A percentile compares a stretch with the other conserved stretches of the same genome.
Conservation (phyloP, 2,329 filamentous ascomycete genomes). For the Alternaria arborescens region DNA sequence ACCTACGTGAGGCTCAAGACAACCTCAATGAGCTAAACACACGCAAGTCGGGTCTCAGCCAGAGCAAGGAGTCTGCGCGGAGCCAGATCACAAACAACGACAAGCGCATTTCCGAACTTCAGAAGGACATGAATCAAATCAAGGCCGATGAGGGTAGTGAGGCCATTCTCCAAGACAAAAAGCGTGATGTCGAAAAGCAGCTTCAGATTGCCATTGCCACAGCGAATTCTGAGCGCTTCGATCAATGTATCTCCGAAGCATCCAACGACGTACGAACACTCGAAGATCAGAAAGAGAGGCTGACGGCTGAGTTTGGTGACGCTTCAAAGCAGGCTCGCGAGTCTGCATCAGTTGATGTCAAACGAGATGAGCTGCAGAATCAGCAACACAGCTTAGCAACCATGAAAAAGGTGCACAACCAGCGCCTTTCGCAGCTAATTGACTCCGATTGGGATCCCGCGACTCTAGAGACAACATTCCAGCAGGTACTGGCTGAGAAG, state of each 20-base stretch:
- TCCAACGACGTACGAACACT: slow-evolving; percentile 72
- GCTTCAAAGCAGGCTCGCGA: slow-evolving; percentile 83
- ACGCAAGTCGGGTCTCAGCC: slow-evolving; percentile 73
- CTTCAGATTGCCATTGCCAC: slow-evolving; percentile 70
- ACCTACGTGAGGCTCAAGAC: slow-evolving; percentile 76
- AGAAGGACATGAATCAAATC: slow-evolving; percentile 75
- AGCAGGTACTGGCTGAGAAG: slow-evolving; percentile 68
- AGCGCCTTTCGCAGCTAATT: slow-evolving; percentile 72
- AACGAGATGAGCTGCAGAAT: slow-evolving; percentile 81
- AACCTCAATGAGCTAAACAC: slow-evolving; percentile 77
- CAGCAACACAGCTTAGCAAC: slow-evolving; percentile 79
- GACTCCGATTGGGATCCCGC: slow-evolving; percentile 73
- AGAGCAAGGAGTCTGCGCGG: slow-evolving; percentile 77
- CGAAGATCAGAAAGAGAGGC: slow-evolving; percentile 74
- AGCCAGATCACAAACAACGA: slow-evolving; percentile 79
- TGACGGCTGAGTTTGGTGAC: slow-evolving; percentile 83
- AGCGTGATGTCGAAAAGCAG: slow-evolving; percentile 72
- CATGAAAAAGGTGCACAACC: slow-evolving; percentile 76
- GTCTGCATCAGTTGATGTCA: slow-evolving; percentile 81
- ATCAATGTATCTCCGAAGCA: slow-evolving; percentile 72
- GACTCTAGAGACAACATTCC: slow-evolving; percentile 75
- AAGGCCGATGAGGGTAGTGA: slow-evolving; percentile 86
- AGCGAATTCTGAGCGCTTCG: slow-evolving; percentile 71
- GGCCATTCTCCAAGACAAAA: slow-evolving; percentile 76
- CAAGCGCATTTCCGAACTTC: slow-evolving; percentile 70